phyloP scores from a whole-genome alignment of 1,139 yeast species.

The Blastobotrys serpentis region DNA sequence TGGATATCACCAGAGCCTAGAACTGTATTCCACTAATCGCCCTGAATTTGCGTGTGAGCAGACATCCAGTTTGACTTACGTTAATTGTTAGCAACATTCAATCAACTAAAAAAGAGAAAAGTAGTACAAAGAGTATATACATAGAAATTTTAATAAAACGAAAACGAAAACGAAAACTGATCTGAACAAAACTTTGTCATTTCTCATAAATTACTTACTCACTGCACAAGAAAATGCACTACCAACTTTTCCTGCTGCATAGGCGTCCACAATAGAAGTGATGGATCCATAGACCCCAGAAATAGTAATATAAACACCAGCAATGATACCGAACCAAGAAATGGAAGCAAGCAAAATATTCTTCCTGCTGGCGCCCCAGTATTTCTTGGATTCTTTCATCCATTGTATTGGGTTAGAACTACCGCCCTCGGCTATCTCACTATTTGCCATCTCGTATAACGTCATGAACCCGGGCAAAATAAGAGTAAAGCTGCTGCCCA shows the following conservation, averaged over 20 bases:
- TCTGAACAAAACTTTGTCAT: too few species aligned
- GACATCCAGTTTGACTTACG: too few species aligned
- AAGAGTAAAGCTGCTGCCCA: constrained; percentile 27
- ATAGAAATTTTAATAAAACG: neutral
- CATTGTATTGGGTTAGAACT: constrained; percentile 1
- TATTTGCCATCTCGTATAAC: constrained; percentile 12
- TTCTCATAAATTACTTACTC: neutral
- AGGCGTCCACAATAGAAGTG: constrained; percentile 11
- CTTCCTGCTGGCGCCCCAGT: constrained; percentile 10
- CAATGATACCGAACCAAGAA: constrained; percentile 14
- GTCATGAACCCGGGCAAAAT: constrained; percentile 15
- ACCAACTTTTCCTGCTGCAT: constrained; percentile 11
- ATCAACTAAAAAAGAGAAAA: too few species aligned
- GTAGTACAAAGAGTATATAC: too few species aligned
- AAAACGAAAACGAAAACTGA: neutral
- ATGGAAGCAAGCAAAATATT: constrained; percentile 2
- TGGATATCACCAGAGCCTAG: too few species aligned
- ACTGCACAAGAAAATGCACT: constrained; percentile 13
- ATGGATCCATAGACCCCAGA: constrained; percentile 16
- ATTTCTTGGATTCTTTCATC: constrained; percentile 6
- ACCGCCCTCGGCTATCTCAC: neutral
- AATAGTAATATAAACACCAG: constrained; percentile 13
- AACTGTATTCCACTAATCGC: too few species aligned
- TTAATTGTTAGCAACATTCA: too few species aligned
- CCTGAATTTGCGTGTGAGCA: too few species aligned